Evolutionary conservation across 2,329 filamentous ascomycete genomes (phyloP).

Genomic region (Cordyceps cicadae): DNA sequence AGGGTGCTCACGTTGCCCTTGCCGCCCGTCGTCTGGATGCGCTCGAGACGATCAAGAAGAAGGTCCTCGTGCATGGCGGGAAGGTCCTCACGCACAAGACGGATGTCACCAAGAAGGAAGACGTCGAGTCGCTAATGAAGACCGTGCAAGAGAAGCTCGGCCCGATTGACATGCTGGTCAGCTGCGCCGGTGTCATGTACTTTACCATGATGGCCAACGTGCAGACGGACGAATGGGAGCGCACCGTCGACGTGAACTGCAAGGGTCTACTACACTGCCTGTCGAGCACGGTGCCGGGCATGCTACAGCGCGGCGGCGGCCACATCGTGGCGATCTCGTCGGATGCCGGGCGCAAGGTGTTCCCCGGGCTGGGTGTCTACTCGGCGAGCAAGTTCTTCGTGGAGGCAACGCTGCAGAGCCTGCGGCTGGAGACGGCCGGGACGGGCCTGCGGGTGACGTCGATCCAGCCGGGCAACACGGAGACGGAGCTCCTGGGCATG

Average conservation of each 20-base stretch:
- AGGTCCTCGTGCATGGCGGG: constrained; percentile 46
- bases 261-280: constrained; percentile 71
- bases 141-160: constrained; percentile 55
- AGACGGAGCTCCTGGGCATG: constrained; percentile 65
- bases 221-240: constrained; percentile 68
- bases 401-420: constrained; percentile 66
- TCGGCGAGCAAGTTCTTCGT: constrained; percentile 81
- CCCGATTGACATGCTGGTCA: constrained; percentile 68
- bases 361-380: constrained; percentile 74
- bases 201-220: constrained; percentile 79
- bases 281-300: constrained; percentile 58
- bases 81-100: constrained; percentile 63
- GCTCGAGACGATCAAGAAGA: constrained; percentile 58
- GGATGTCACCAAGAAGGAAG: constrained; percentile 58
- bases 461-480: constrained; percentile 70
- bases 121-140: constrained; percentile 59
- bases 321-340: constrained; percentile 78
- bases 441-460: constrained; percentile 64
- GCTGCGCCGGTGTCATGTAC: constrained; percentile 80
- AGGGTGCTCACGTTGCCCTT: constrained; percentile 65
- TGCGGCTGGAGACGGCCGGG: constrained; percentile 69
- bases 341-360: constrained; percentile 73
- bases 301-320: constrained; percentile 60
- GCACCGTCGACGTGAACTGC: constrained; percentile 79
- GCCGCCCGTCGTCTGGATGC: constrained; percentile 63